Evolutionary conservation across 495 filamentous ascomycete genomes (phyloP).

Genomic region (Aspergillus incahuasiensis): DNA sequence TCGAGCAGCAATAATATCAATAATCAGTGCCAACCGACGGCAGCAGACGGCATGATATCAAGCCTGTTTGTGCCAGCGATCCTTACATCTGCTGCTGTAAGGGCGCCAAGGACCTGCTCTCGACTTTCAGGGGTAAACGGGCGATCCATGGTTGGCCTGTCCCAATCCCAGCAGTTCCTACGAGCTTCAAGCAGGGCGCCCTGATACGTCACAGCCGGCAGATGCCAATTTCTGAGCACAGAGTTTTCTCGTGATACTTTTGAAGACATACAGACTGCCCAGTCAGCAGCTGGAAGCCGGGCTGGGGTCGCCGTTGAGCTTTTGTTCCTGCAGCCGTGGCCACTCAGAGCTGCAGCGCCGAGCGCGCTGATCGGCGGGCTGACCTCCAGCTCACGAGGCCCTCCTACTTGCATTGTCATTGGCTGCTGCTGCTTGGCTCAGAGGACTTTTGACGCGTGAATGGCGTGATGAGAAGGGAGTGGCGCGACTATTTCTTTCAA

Average conservation of each 20-base stretch:
- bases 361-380: background rate
- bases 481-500: background rate
- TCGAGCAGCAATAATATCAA: background rate
- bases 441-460: background rate
- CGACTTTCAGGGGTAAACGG: background rate
- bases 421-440: background rate
- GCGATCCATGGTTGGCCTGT: constrained; percentile 2
- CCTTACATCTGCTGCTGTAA: constrained; percentile 5
- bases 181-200: no score
- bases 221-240: background rate
- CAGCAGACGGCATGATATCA: constrained; percentile 5
- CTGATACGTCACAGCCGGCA: background rate
- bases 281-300: background rate
- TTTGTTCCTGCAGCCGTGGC: background rate
- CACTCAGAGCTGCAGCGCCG: background rate
- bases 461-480: background rate
- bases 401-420: background rate
- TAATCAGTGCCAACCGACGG: background rate
- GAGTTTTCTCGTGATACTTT: background rate
- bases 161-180: background rate
- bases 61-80: background rate
- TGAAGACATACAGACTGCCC: background rate
- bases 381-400: background rate
- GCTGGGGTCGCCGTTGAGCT: background rate
- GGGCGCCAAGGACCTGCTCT: background rate